Evolutionary conservation across 495 filamentous ascomycete genomes (phyloP).

Genomic region (Hypoxylon crocopeplum): DNA sequence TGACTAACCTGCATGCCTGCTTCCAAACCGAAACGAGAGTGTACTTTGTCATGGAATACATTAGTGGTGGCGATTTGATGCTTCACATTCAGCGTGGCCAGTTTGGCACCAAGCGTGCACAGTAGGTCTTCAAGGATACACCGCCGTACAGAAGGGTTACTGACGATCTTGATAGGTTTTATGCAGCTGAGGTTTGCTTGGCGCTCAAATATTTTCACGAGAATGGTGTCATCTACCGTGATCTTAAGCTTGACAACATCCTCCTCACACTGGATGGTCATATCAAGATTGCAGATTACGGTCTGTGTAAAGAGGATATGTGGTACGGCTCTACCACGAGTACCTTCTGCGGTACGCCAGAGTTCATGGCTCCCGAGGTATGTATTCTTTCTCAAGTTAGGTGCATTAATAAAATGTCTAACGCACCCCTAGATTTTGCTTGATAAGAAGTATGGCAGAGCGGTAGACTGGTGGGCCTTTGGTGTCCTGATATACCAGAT

Average conservation of each 20-base stretch:
- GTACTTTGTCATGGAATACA: slow-evolving; percentile 99
- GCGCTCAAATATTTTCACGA: slow-evolving; percentile 99
- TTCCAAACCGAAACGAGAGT: slow-evolving; percentile 99
- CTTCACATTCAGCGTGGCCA: slow-evolving; percentile 96
- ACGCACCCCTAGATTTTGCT: slow-evolving; percentile 77
- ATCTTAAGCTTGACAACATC: slow-evolving; percentile 99
- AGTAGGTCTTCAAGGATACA: slow-evolving; percentile 66
- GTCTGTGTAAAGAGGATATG: slow-evolving; percentile 99
- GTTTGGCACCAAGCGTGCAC: slow-evolving; percentile 93
- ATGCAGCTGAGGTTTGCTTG: slow-evolving; percentile 95
- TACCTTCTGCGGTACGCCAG: slow-evolving; percentile 98
- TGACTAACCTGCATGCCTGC: slow-evolving; percentile 94
- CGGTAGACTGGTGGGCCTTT: slow-evolving; percentile 99
- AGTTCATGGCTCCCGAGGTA: slow-evolving; percentile 99
- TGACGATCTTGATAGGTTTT: slow-evolving; percentile 68
- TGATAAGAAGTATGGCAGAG: slow-evolving; percentile 97
- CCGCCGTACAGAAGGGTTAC: background rate
- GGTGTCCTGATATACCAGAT: slow-evolving; percentile 99
- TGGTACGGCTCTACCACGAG: slow-evolving; percentile 97
- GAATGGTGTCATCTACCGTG: slow-evolving; percentile 98
- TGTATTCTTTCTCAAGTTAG: slow-evolving; percentile 28
- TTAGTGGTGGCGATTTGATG: slow-evolving; percentile 99
- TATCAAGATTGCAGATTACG: slow-evolving; percentile 98
- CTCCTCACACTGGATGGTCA: slow-evolving; percentile 94
- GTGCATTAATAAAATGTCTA: slow-evolving; percentile 3